These are phyloP conservation scores for Aaosphaeria arxii DNA, from an alignment of 2,329 filamentous ascomycete species.

Conservation along the genomic window DNA sequence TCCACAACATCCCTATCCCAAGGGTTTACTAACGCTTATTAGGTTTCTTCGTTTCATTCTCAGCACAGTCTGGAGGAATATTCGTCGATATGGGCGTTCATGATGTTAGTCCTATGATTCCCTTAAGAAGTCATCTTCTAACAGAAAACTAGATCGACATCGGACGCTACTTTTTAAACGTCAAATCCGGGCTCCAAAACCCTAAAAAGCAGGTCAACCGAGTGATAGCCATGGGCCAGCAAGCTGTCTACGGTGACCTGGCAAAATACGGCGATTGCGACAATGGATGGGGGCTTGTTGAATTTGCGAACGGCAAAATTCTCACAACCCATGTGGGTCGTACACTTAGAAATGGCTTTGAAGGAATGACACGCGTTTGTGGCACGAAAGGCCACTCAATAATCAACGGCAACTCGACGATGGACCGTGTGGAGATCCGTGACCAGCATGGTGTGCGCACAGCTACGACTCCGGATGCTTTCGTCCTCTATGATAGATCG, in stretches of 20 bases:
- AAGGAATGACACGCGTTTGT: background rate
- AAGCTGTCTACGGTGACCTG: background rate
- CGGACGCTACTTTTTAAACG: background rate
- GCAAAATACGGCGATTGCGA: background rate
- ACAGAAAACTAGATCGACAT: background rate
- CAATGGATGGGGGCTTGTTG: background rate
- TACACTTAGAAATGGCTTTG: background rate
- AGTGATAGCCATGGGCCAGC: background rate
- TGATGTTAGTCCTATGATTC: conserved; percentile 1
- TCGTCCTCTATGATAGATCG: background rate
- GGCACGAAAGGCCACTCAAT: background rate
- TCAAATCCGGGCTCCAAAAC: background rate
- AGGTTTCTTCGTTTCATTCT: conserved; percentile 6
- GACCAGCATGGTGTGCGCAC: conserved; percentile 6
- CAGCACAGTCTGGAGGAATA: conserved; percentile 4
- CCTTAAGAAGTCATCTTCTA: background rate
- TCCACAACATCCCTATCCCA: too few species aligned
- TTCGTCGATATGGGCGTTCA: conserved; percentile 6
- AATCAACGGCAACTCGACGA: background rate
- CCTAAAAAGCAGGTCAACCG: background rate
- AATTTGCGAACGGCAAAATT: background rate
- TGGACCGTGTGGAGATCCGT: conserved; percentile 4
- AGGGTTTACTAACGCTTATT: background rate
- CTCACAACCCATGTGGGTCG: background rate
- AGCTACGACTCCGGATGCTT: background rate